These are phyloP conservation scores for Pythium plurisporium DNA, from an alignment of 352 stramenopile species.

Conservation along the genomic window DNA sequence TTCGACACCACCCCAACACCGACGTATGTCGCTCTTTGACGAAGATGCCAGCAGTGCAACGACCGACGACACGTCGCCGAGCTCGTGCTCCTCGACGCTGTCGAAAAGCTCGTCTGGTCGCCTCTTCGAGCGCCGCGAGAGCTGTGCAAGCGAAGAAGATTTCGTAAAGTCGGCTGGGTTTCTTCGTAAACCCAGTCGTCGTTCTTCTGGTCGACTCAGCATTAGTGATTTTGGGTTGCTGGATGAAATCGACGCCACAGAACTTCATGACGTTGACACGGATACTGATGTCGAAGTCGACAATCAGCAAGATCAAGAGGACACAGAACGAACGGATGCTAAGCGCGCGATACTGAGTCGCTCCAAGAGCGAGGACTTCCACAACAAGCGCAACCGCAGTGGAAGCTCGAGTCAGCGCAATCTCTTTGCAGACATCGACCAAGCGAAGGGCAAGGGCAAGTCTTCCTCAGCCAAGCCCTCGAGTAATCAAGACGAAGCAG, in stretches of 20 bases:
- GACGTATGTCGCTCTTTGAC: constrained; percentile 21
- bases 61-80: constrained; percentile 21
- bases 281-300: not conserved
- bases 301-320: not conserved
- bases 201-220: constrained; percentile 55
- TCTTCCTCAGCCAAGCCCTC: constrained; percentile 19
- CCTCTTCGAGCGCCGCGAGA: constrained; percentile 47
- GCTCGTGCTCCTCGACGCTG: constrained; percentile 23
- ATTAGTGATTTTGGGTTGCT: constrained; percentile 78
- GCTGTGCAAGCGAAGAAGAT: constrained; percentile 51
- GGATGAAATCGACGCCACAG: constrained; percentile 28
- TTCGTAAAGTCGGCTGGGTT: constrained; percentile 67
- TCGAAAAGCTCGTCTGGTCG: constrained; percentile 29
- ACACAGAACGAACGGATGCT: not conserved
- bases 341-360: not conserved
- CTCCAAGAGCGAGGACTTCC: constrained; percentile 12
- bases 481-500: constrained; percentile 20
- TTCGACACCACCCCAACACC: constrained; percentile 2
- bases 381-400: constrained; percentile 2
- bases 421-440: constrained; percentile 57
- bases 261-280: constrained; percentile 8
- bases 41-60: constrained; percentile 14
- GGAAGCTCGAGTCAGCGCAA: constrained; percentile 38
- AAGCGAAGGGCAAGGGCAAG: constrained; percentile 22
- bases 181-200: constrained; percentile 45